These are phyloP conservation scores for Pseudonectria buxi DNA, from an alignment of 2,329 filamentous ascomycete species.

Conservation along the genomic window DNA sequence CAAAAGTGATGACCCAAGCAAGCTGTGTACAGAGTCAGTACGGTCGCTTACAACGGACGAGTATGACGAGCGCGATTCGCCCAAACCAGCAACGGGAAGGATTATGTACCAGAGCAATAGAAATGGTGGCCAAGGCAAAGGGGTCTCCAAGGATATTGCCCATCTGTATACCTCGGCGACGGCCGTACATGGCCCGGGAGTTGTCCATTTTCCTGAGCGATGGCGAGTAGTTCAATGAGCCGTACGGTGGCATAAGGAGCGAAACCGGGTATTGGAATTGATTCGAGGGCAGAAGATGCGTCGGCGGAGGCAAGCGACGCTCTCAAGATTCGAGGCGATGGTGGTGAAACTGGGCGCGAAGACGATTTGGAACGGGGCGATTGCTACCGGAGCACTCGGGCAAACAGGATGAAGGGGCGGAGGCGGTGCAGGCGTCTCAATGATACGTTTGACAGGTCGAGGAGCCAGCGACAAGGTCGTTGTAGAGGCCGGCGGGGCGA, in stretches of 20 bases:
- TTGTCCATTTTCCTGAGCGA: constrained; percentile 78
- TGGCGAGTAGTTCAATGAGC: constrained; percentile 59
- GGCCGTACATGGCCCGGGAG: constrained; percentile 47
- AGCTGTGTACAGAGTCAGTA: constrained; percentile 50
- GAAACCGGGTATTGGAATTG: constrained; percentile 6
- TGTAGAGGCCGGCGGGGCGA: no score
- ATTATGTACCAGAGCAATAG: constrained; percentile 74
- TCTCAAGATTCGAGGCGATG: constrained; percentile 5
- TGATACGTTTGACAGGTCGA: no score
- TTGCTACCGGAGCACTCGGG: constrained; percentile 25
- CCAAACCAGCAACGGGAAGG: background rate
- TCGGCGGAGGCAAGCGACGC: constrained; percentile 5
- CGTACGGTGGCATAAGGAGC: constrained; percentile 67
- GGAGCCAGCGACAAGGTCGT: no score
- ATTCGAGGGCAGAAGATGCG: constrained; percentile 5
- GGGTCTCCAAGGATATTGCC: constrained; percentile 94
- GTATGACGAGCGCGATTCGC: background rate
- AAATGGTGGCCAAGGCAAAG: constrained; percentile 89
- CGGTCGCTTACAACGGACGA: no score
- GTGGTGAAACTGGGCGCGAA: background rate
- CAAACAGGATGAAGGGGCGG: constrained; percentile 6
- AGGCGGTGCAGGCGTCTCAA: constrained; percentile 9
- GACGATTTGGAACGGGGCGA: constrained; percentile 12
- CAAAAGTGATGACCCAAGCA: constrained; percentile 89
- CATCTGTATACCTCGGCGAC: constrained; percentile 59